Evolutionary conservation across 2,329 filamentous ascomycete species (phyloP), one percentile per base, ranked within the genome.

Genomic region (Penicillium verrucosum): DNA sequence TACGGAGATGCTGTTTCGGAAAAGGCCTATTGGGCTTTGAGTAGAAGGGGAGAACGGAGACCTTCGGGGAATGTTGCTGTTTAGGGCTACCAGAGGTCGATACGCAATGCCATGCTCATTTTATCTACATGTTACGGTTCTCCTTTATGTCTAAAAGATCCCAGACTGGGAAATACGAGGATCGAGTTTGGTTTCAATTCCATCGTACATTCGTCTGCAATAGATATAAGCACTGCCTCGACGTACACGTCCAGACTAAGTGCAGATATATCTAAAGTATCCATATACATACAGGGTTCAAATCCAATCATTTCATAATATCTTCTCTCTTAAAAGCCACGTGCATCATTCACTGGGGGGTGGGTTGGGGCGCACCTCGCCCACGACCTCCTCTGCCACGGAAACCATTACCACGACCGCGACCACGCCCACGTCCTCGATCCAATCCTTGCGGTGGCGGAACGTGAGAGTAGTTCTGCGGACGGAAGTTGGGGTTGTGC

Each of bases 401-500:
- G 38, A 49, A 57, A 27, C 68, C 68, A 59, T 69, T 70, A 57
- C 75, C 70, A 43, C 72, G 66, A 34, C 72, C 71, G 34, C 71
- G 65, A 25, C 74, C 74, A 54, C 70, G 69, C 41, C 73, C 70
- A 50, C 71, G 68, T 27, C 76, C 68, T n/a, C 61, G 64, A 37
- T 77, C 73, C 32, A 80, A 57, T 41, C 57, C 68, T 41, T 74
- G 66, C 5, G 78, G 79, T 12, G 78, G 79, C 7, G 82, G 81
- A 6, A 82, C 81, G 53, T 77, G 78, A 38, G 72, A 72, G 65
- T 82, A 82, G 65, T 75, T 77, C 61, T 82, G 80, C 5, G 82
- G 81, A 29, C 77, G 75, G 73, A 86, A 86, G 49, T 78, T 76
- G 1, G 80, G 81, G 66, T 85, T 85, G 65, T 81, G 78, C 54